These are phyloP conservation scores for Heliamphora exappendiculata DNA, from an alignment of 148 eudicot genomes.

Conservation along the genomic window DNA sequence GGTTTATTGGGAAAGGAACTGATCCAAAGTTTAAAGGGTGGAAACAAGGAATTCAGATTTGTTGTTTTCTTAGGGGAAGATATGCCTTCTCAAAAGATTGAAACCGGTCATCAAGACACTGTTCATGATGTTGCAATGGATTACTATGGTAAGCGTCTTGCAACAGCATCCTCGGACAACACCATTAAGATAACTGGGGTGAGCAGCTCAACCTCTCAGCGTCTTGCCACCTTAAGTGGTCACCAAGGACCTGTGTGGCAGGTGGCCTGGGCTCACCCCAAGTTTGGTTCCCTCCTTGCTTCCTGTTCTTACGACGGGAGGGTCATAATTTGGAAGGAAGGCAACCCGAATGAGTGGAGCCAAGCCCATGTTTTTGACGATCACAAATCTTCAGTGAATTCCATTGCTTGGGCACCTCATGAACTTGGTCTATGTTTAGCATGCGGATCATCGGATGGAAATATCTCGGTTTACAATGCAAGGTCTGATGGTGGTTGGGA, in stretches of 20 bases:
- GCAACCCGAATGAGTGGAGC: conserved; percentile 16
- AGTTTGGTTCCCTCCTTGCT: conserved; percentile 15
- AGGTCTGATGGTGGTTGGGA: conserved; percentile 14
- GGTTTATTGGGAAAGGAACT: neutral
- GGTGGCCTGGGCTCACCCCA: conserved; percentile 19
- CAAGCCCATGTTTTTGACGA: conserved; percentile 14
- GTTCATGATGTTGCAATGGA: conserved; percentile 18
- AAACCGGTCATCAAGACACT: conserved; percentile 17
- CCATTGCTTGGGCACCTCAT: conserved; percentile 18
- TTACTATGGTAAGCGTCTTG: conserved; percentile 20
- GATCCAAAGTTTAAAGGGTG: neutral
- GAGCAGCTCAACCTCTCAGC: conserved; percentile 15
- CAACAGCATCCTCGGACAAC: conserved; percentile 14
- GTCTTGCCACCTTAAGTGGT: conserved; percentile 18
- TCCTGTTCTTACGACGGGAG: conserved; percentile 17
- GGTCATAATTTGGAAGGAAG: conserved; percentile 18
- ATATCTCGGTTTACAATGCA: conserved; percentile 12
- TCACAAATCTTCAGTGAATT: conserved; percentile 11
- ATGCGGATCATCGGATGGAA: conserved; percentile 16
- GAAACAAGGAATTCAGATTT: neutral
- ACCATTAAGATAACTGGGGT: conserved; percentile 20
- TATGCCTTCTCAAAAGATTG: conserved; percentile 20
- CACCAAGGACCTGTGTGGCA: conserved; percentile 21
- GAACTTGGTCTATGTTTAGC: conserved; percentile 17
- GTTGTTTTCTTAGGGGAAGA: conserved; percentile 1